Conservation (phyloP, 192 early-diverging fungal species). For the Gonapodya prolifera region DNA sequence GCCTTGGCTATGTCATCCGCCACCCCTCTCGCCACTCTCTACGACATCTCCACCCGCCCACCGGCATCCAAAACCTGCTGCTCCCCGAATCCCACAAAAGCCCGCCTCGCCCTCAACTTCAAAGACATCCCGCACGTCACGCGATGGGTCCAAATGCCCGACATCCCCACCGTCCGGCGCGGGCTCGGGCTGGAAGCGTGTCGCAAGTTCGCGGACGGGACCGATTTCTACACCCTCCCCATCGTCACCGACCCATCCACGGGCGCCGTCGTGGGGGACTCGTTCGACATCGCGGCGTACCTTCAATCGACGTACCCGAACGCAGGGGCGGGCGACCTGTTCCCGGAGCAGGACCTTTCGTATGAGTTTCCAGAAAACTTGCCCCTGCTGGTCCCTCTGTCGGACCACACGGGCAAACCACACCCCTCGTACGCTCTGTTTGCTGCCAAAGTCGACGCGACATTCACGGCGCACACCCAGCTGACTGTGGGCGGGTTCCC, state of each 20-base stretch:
- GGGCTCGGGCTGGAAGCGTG: background rate
- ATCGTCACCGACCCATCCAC: background rate
- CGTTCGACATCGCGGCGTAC: background rate
- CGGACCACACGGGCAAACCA: background rate
- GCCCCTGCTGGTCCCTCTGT: background rate
- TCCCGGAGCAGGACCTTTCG: background rate
- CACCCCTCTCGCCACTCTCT: no score
- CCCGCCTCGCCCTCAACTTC: background rate
- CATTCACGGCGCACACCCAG: background rate
- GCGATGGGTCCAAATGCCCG: background rate
- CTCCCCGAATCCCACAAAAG: background rate
- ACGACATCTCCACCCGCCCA: slow-evolving; percentile 1
- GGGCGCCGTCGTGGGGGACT: background rate
- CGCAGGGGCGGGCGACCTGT: background rate
- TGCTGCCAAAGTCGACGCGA: background rate
- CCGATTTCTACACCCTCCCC: background rate
- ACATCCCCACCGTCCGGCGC: background rate
- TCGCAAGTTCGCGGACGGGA: background rate
- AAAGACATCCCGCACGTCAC: background rate
- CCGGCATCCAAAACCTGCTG: background rate
- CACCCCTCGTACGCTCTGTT: background rate
- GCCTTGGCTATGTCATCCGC: no score
- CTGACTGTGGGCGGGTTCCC: background rate
- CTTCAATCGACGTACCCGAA: background rate
- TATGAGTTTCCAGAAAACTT: background rate